These are phyloP conservation scores for Closterium sp. DNA, from an alignment of 139 green algal genomes.

Conservation along the genomic window DNA sequence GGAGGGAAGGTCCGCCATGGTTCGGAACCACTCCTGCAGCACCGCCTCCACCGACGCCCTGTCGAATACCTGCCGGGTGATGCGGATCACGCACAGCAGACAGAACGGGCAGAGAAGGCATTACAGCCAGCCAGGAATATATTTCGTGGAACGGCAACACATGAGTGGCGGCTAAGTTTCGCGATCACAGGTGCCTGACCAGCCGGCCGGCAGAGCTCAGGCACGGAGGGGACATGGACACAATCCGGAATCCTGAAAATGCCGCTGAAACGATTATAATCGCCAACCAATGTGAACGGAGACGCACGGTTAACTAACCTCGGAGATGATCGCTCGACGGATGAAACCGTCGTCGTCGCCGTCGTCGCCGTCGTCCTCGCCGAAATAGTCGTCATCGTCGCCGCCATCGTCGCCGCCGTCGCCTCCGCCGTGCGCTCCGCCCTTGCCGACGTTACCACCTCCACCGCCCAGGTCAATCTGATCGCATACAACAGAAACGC, in stretches of 20 bases:
- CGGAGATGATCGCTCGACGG: slow-evolving; percentile 62
- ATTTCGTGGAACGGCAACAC: too few relatives aligned
- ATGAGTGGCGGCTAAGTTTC: background rate
- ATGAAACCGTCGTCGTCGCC: slow-evolving; percentile 66
- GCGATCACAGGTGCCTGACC: background rate
- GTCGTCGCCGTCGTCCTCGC: slow-evolving; percentile 65
- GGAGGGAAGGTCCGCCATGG: slow-evolving; percentile 77
- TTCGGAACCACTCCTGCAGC: slow-evolving; percentile 86
- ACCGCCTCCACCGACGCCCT: slow-evolving; percentile 79
- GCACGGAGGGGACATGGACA: background rate
- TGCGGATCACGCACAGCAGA: background rate
- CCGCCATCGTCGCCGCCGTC: slow-evolving; percentile 76
- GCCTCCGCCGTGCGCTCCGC: slow-evolving; percentile 75
- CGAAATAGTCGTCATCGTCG: slow-evolving; percentile 93
- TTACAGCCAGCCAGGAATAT: background rate
- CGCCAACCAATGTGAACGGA: background rate
- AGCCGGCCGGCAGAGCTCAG: background rate
- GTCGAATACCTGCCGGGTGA: slow-evolving; percentile 78
- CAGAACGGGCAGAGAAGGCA: background rate
- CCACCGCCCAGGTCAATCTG: slow-evolving; percentile 31
- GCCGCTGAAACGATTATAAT: too few relatives aligned
- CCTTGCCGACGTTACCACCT: slow-evolving; percentile 26
- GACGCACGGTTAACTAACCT: slow-evolving; percentile 43
- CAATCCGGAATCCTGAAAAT: too few relatives aligned
- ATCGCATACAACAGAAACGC: background rate